Base-by-base conservation (phyloP, 139 green algal species). In the Medakamo hakoo region DNA sequence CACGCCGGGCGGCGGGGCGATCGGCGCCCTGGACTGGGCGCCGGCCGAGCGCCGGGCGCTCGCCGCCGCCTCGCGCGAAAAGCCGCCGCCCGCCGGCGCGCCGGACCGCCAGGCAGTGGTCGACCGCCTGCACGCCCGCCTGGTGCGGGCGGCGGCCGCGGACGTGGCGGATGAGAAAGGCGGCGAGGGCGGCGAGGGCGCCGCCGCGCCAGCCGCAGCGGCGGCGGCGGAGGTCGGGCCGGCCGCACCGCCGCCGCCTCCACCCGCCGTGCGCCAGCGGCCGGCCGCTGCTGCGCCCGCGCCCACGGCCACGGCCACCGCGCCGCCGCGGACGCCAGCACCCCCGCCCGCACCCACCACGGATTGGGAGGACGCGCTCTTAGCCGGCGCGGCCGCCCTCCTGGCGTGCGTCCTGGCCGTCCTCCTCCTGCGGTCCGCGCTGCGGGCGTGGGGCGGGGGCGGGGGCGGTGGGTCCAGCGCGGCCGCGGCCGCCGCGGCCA, bases 21-120 rank as follows among this genome's bases (percentile, higher is more conserved):
- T 98, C 27, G 92, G 92, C 27, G 87, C 82, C 3, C 57, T 97
- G 63, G 86, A 98, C 63, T 91, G 80, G 62, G 73, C 80, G 21
- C 80, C 82, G 23, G 86, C 95, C 2, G 85, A 89, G 73, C 74
- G 86, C 24, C 68, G 69, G 3, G 62, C 69, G 49, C 68, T 96
- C 61, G 91, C 88, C 4, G 56, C 62, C 3, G 82, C 82, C 52
- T 84, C 82, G 0, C 74, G 80, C 1, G 3, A 30, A 3, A 64
- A 67, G 1, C 56, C 75, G 22, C 88, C 89, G 3, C 69, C 65
- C 27, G 89, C 84, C 60, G 26, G n/a, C 21, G n/a, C 24, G 21
- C 24, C 25, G 4, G n/a, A 62, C 57, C 40, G 40, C 9, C 40
- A 52, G 40, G 40, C 40, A 9, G 40, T 52, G 9, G 16, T 52